These are phyloP conservation scores for Cadophora sp. DNA, from an alignment of 2,329 filamentous ascomycete species.

Conservation along the genomic window DNA sequence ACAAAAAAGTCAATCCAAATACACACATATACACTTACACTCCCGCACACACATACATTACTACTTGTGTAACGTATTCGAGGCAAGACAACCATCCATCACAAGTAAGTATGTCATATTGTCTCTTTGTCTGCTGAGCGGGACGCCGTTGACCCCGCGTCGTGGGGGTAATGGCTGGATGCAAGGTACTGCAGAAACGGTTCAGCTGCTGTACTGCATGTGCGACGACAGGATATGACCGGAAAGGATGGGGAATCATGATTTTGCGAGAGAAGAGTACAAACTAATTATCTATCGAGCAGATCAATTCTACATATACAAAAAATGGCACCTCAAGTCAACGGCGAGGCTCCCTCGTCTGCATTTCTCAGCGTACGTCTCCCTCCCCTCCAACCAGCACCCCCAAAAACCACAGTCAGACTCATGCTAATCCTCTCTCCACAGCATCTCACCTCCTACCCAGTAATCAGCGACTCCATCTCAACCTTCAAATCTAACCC, in stretches of 20 bases:
- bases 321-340: slow-evolving; percentile 53
- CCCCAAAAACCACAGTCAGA: slow-evolving; percentile 23
- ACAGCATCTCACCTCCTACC: slow-evolving; percentile 86
- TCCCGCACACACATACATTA: slow-evolving; percentile 6
- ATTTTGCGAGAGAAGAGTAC: neutral
- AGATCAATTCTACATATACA: slow-evolving; percentile 17
- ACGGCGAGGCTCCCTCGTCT: slow-evolving; percentile 56
- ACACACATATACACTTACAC: neutral
- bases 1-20: neutral
- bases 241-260: neutral
- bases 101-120: slow-evolving; percentile 8
- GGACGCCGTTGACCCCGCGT: neutral
- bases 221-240: neutral
- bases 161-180: neutral
- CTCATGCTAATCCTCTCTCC: neutral
- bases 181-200: slow-evolving; percentile 3
- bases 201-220: neutral
- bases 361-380: slow-evolving; percentile 56
- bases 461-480: slow-evolving; percentile 80
- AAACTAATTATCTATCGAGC: slow-evolving; percentile 32
- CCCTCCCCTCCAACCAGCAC: slow-evolving; percentile 3
- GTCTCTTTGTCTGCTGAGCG: neutral
- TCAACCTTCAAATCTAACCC: slow-evolving; percentile 81
- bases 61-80: neutral
- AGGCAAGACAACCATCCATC: neutral